Base-by-base conservation (phyloP, 495 filamentous ascomycete species). In the Annulohypoxylon nitens region DNA sequence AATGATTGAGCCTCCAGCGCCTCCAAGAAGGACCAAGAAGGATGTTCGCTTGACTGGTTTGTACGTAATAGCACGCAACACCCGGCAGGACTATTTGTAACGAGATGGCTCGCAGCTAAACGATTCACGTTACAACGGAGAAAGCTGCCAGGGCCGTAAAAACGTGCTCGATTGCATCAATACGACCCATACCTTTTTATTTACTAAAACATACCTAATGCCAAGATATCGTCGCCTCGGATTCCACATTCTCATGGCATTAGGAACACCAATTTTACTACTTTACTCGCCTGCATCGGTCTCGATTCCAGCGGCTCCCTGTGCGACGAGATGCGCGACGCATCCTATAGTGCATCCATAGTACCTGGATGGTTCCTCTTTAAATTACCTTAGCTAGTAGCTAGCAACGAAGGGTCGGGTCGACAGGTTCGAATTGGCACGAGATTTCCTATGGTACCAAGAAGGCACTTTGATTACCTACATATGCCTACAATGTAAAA, bases 31-130 rank as follows among this genome's bases (percentile, higher is more conserved):
- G 59, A 71, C 73, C 55, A 72, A 37, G 65, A 69, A 65, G 65
- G 60, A 72, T 67, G 60, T 70, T 73, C 65, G 69, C 64, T 70
- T 75, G 69, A 50, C 37, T 74, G 71, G 67, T 57, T 78, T 77
- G 76, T 78, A 78, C 76, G 76, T 78, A 78, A 78, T 78, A 77
- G 76, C 64, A 75, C 69, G 65, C 70, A 67, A 50, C 60, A 62
- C 23, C 57, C 67, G 62, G 36, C 66, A 57, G 26, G 66, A 74
- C 65, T 74, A 69, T 33, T 70, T 74, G 71, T 74, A 74, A 71
- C 63, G 57, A 43, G 26, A 10, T 61, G 59, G 62, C 53, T n/a
- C 57, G 26, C 39, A 62, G 47, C 67, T 62, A 26, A 41, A 41
- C 58, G 39, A 45, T 50, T 33, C 37, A 62, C 37, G 34, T 59